Evolutionary conservation across 1,284 basidiomycete genomes (phyloP).

Genomic region (Ceratobasidium sp.): DNA sequence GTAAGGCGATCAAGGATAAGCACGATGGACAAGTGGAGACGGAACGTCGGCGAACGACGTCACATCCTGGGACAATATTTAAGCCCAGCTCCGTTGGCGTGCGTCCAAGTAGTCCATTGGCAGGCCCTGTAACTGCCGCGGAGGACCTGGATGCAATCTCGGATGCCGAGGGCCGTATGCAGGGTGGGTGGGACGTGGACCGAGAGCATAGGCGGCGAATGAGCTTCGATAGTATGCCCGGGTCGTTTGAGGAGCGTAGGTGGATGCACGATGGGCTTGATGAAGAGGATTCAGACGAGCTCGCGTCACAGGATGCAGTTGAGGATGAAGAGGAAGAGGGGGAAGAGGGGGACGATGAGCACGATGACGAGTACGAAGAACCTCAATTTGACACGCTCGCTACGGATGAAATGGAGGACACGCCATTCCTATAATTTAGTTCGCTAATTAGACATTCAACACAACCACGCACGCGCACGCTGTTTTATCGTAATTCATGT

Average conservation of each 20-base stretch:
- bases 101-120: conserved; percentile 22
- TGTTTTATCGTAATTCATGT: conserved; percentile 27
- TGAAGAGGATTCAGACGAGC: conserved; percentile 52
- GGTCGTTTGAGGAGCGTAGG: conserved; percentile 66
- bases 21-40: neutral
- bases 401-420: conserved; percentile 85
- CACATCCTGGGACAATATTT: conserved; percentile 36
- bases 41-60: conserved; percentile 48
- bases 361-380: conserved; percentile 61
- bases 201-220: conserved; percentile 58
- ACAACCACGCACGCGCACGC: conserved; percentile 1
- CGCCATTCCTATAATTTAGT: conserved; percentile 69
- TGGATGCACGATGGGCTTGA: conserved; percentile 50
- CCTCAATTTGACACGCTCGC: conserved; percentile 79
- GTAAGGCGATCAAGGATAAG: conserved; percentile 43
- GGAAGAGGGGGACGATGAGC: conserved; percentile 53
- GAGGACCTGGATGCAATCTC: conserved; percentile 47
- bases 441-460: conserved; percentile 10
- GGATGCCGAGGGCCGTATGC: conserved; percentile 53
- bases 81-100: conserved; percentile 14
- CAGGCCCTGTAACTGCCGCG: conserved; percentile 54
- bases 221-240: conserved; percentile 80
- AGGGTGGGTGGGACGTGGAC: conserved; percentile 58
- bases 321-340: conserved; percentile 48
- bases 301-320: conserved; percentile 43